Conservation (phyloP, 352 stramenopile species). For the Sclerospora graminicola region DNA sequence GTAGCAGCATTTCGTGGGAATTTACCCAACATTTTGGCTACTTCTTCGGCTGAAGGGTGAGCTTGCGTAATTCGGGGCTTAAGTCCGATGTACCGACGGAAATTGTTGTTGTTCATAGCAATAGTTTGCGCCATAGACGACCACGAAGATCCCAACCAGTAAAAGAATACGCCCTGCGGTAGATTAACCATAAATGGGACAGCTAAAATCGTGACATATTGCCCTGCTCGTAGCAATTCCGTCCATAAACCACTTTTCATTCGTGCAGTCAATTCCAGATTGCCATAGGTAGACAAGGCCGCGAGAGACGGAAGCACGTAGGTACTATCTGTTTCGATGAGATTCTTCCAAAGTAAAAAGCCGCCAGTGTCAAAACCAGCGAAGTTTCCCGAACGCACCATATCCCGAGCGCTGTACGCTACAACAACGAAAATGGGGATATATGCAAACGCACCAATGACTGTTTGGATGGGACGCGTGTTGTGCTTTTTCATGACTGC, state of each 20-base stretch:
- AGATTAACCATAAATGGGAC: conserved; percentile 37
- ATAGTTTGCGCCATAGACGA: conserved; percentile 48
- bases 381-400: conserved; percentile 64
- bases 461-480: conserved; percentile 51
- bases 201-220: conserved; percentile 48
- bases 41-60: conserved; percentile 8
- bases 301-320: conserved; percentile 50
- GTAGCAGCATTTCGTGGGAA: conserved; percentile 1
- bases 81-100: conserved; percentile 46
- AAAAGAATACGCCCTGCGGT: conserved; percentile 74
- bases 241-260: conserved; percentile 43
- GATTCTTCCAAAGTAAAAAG: conserved; percentile 54
- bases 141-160: conserved; percentile 69
- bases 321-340: conserved; percentile 50
- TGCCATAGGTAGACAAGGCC: conserved; percentile 46
- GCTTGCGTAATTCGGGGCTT: conserved; percentile 27
- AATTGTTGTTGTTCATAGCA: conserved; percentile 54
- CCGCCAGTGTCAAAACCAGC: conserved; percentile 49
- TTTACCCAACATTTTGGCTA: conserved; percentile 11
- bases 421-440: conserved; percentile 66
- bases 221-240: conserved; percentile 28
- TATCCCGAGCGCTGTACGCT: conserved; percentile 63
- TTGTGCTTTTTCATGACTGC: conserved; percentile 69
- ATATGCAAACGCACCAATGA: conserved; percentile 53
- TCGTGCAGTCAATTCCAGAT: conserved; percentile 39